Conservation (phyloP, 2,329 filamentous ascomycete genomes). For the Penicillium sp. region DNA sequence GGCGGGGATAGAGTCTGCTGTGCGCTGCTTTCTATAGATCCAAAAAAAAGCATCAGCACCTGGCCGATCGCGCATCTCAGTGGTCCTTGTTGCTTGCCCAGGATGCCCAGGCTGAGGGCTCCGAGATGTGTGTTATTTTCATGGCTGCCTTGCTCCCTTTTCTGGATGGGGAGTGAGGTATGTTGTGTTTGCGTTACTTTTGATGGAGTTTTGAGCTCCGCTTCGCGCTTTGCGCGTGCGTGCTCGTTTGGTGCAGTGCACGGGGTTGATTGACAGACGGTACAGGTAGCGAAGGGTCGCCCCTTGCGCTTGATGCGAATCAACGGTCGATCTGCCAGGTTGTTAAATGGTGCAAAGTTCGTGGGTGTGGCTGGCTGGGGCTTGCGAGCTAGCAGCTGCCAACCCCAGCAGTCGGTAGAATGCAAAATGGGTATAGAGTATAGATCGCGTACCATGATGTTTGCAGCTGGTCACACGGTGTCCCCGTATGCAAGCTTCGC, state of each 20-base stretch:
- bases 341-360: background rate
- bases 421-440: conserved; percentile 1
- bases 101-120: conserved; percentile 3
- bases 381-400: background rate
- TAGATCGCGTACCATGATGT: conserved; percentile 76
- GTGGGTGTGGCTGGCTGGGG: background rate
- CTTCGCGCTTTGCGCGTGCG: conserved; percentile 61
- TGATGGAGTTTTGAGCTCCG: conserved; percentile 36
- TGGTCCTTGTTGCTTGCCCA: conserved; percentile 3
- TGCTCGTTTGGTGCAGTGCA: conserved; percentile 91
- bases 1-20: conserved; percentile 26
- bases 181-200: conserved; percentile 36
- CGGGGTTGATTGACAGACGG: conserved; percentile 81
- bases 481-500: conserved; percentile 93
- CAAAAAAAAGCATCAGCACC: conserved; percentile 26
- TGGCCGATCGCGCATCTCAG: conserved; percentile 9
- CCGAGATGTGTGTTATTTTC: conserved; percentile 17
- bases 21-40: conserved; percentile 30
- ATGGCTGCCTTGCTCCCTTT: conserved; percentile 19
- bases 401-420: background rate
- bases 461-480: conserved; percentile 97
- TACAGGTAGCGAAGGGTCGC: conserved; percentile 92
- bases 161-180: conserved; percentile 12
- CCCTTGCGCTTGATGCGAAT: conserved; percentile 97
- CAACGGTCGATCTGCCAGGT: conserved; percentile 74